Percentiles rank a stretch among this genome's conserved stretches.
phyloP scores from a whole-genome alignment of 768 basidiomycete genomes.

The Agrocybe pediades region DNA sequence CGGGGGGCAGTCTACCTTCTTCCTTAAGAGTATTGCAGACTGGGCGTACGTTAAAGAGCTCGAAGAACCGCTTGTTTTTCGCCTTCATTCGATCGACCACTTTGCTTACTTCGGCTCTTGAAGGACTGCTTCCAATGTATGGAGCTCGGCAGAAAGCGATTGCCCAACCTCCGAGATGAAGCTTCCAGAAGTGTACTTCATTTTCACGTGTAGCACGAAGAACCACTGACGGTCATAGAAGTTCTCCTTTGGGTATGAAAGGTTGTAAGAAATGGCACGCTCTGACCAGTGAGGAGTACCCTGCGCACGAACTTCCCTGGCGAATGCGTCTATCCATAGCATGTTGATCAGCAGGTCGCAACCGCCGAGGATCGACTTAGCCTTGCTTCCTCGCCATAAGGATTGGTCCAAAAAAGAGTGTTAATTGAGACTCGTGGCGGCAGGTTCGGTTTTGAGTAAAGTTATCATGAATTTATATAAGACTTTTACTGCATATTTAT shows the following conservation, averaged over 20 bases:
- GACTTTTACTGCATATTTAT: not conserved
- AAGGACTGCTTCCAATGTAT: not conserved
- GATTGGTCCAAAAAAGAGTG: not conserved
- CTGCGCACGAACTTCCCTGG: not conserved
- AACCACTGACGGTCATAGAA: not conserved
- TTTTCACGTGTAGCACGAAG: not conserved
- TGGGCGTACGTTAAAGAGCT: not conserved
- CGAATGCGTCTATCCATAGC: not conserved
- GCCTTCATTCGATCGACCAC: not conserved
- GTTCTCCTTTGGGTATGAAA: not conserved
- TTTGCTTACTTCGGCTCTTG: not conserved
- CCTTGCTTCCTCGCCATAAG: not conserved
- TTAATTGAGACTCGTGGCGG: too few species aligned
- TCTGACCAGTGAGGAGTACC: not conserved
- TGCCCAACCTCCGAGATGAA: not conserved
- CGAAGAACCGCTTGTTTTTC: not conserved
- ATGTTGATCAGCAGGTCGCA: too few species aligned
- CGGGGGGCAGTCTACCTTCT: not conserved
- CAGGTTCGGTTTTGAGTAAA: too few species aligned
- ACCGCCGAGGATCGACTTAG: too few species aligned
- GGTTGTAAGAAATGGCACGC: not conserved
- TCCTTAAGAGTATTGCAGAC: not conserved
- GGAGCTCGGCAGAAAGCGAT: not conserved
- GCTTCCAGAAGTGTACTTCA: not conserved
- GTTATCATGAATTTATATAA: too few species aligned